Conservation (phyloP, 2,329 filamentous ascomycete species). For the Septoria petroselini region DNA sequence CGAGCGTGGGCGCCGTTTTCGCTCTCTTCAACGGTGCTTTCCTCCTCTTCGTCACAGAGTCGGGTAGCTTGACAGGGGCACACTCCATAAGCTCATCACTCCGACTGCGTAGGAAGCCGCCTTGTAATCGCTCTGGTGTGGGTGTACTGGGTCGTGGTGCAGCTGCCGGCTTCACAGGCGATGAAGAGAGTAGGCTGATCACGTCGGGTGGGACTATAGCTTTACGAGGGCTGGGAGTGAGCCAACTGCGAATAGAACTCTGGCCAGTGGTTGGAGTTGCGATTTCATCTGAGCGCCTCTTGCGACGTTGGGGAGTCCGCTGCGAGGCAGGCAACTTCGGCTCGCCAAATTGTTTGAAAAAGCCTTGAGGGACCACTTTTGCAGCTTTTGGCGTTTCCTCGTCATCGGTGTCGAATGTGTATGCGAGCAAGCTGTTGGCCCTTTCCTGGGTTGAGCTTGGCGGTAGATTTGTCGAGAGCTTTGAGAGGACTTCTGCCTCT, state of each 20-base stretch:
- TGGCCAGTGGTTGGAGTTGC: constrained; percentile 29
- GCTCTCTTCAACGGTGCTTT: constrained; percentile 32
- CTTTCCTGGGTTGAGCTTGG: neutral
- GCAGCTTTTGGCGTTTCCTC: constrained; percentile 20
- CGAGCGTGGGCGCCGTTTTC: constrained; percentile 32
- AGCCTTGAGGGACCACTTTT: neutral
- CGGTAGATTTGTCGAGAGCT: constrained; percentile 16
- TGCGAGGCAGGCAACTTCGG: constrained; percentile 4
- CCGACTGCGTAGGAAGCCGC: constrained; percentile 14
- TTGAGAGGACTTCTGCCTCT: constrained; percentile 9
- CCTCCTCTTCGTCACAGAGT: constrained; percentile 36
- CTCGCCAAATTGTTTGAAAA: constrained; percentile 2
- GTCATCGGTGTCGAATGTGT: constrained; percentile 12
- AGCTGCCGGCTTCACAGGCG: constrained; percentile 22
- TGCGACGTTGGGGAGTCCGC: constrained; percentile 30
- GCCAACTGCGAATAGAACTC: constrained; percentile 30
- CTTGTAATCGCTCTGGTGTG: constrained; percentile 21
- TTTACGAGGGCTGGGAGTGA: constrained; percentile 32
- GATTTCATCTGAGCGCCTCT: constrained; percentile 31
- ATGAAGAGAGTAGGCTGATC: constrained; percentile 35
- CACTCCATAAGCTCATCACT: neutral
- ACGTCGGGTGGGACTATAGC: constrained; percentile 19
- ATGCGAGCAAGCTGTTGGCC: neutral
- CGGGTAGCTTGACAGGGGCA: constrained; percentile 25
- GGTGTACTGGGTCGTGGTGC: constrained; percentile 18